Evolutionary conservation across 345 rosid genomes (phyloP), one percentile per base, ranked within the genome.

Genomic region (Capsella bursapastoris): DNA sequence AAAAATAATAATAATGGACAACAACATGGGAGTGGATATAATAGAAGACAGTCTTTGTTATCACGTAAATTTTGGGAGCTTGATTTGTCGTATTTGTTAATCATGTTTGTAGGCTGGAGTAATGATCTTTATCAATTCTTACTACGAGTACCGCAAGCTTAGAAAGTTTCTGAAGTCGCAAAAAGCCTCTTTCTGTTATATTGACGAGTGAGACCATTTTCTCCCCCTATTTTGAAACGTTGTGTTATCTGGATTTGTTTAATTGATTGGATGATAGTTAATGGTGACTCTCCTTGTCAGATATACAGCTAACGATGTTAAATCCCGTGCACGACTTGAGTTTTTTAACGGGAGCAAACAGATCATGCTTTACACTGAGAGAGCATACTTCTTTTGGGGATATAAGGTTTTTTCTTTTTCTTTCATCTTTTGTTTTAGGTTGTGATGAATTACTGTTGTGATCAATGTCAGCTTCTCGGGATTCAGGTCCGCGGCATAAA

Each of bases 351-450:
- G 92, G 78, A 83, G 41, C 35, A 75, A 75, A 68, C 88, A 90
- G 80, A 88, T 91, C 38, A 85, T 94, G 87, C 90, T 94, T 52
- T 94, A 90, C 85, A 94, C 93, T 0, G 93, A 91, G 83, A 88
- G 98, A 83, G 76, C 81, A 25, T 95, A 91, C 79, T 94, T 94
- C 72, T 88, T 85, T 84, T 82, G 72, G 78, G 81, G 99, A 92
- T 94, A 88, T 61, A 89, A 92, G 98, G 97, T 85, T 10, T 63
- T 58, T 12, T 16, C 18, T 35, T 35, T 22, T 22, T 10, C 0
- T 16, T 12, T 63, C 66, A 32, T 6, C 35, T 32, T 63, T 40
- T 37, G 8, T 9, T 48, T 63, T 63, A 43, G 4, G 31, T 45
- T 63, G 27, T 1, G 29, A 22, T 34, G 7, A 43, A n/a, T 40